These are phyloP conservation scores for Marchantia polymorpha DNA, from an alignment of 225 moss, liverwort and hornwort genomes.

Conservation along the genomic window DNA sequence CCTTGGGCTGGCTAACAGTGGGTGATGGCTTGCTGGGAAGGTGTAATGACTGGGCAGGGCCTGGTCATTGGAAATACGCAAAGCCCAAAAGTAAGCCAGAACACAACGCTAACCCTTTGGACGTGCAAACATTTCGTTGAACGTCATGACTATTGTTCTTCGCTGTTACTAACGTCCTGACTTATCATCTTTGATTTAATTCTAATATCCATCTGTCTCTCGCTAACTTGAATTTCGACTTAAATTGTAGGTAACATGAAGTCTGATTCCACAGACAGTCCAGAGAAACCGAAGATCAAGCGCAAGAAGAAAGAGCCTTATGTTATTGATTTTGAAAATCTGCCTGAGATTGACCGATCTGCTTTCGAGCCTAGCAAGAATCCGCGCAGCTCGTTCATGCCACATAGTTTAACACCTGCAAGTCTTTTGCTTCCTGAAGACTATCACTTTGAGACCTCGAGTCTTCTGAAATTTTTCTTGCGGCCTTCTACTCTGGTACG, in stretches of 20 bases:
- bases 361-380: conserved; percentile 49
- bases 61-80: conserved; percentile 94
- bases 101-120: neutral
- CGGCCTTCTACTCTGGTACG: conserved; percentile 74
- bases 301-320: conserved; percentile 69
- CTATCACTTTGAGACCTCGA: conserved; percentile 68
- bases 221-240: neutral
- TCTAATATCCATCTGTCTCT: neutral
- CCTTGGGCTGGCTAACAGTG: conserved; percentile 72
- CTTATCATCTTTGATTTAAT: too few relatives aligned
- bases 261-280: conserved; percentile 29
- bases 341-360: conserved; percentile 54
- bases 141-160: too few relatives aligned
- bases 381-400: conserved; percentile 46
- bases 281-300: conserved; percentile 43
- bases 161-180: too few relatives aligned
- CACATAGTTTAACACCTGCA: conserved; percentile 47
- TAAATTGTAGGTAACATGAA: conserved; percentile 45
- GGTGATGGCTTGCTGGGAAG: conserved; percentile 47
- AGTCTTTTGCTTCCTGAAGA: conserved; percentile 81
- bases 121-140: too few relatives aligned
- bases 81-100: conserved; percentile 56
- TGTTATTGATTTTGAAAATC: conserved; percentile 56
- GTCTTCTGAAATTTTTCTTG: conserved; percentile 72
- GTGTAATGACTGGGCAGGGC: conserved; percentile 98